Percentiles rank a stretch among this genome's conserved stretches.
These are phyloP conservation scores for Linnemannia elongata DNA, from an alignment of 192 early-diverging fungal genomes.

Conservation along the genomic window DNA sequence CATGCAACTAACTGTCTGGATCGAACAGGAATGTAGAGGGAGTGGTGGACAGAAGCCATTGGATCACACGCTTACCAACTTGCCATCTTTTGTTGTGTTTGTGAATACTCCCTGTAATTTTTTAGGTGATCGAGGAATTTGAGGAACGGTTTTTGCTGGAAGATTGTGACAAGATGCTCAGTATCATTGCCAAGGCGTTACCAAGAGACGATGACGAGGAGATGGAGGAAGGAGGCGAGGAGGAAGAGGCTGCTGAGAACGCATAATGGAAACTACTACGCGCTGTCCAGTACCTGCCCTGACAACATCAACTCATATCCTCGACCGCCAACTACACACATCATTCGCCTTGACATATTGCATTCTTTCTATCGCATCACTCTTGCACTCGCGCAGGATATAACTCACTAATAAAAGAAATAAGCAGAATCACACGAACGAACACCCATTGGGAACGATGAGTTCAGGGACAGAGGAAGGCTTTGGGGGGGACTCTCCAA, in stretches of 20 bases:
- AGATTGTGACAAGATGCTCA: constrained; percentile 65
- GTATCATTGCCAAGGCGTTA: constrained; percentile 60
- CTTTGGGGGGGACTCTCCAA: too few relatives aligned
- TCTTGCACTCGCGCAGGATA: too few relatives aligned
- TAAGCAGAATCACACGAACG: too few relatives aligned
- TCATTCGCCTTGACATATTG: too few relatives aligned
- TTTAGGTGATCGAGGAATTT: constrained; percentile 79
- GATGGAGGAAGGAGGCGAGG: constrained; percentile 40
- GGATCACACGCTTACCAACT: background rate
- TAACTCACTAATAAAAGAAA: too few relatives aligned
- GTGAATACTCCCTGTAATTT: background rate
- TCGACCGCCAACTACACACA: too few relatives aligned
- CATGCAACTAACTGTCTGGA: background rate
- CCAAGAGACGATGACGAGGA: constrained; percentile 65
- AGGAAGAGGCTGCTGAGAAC: constrained; percentile 45
- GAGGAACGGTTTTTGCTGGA: constrained; percentile 72
- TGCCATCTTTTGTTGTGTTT: background rate
- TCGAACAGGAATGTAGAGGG: background rate
- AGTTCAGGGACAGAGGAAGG: background rate
- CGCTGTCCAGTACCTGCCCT: too few relatives aligned
- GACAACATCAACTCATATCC: too few relatives aligned
- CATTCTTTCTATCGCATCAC: too few relatives aligned
- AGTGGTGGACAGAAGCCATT: background rate
- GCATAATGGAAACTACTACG: background rate
- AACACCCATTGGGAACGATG: too few relatives aligned